Evolutionary conservation across 2,329 filamentous ascomycete species (phyloP), one percentile per base, ranked within the genome.

Genomic region (Pseudopithomyces maydicus): DNA sequence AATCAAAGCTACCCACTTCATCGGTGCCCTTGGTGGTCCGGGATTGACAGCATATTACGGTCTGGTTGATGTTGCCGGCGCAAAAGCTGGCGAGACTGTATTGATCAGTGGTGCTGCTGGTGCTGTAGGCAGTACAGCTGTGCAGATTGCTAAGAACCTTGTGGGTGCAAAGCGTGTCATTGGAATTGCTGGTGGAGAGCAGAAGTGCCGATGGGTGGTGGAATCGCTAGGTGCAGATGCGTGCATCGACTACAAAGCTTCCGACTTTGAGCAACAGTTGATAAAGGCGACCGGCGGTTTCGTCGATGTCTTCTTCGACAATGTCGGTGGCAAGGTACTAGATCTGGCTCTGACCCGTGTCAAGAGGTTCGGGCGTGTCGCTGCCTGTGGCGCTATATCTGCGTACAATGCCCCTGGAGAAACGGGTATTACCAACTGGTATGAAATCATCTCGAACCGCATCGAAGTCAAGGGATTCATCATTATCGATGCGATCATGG

Each of bases 291-390:
- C 32, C 7, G 14, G 14, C 7, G 32, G 14, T 14, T 7, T 7
- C 7, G 14, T 35, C 32, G 32, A 35, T 14, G 32, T 35, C 7
- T 35, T 35, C 32, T 35, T 35, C 32, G 32, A 35, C 32, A 35
- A 35, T 14, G 32, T 41, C 11, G 38, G 11, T 15, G 12, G 38
- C 6, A n/a, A 74, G 54, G 35, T 70, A 60, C 47, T 75, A 72
- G 55, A 74, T 65, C 46, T 57, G 59, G 4, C 63, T 68, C n/a
- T n/a, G n/a, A n/a, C n/a, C n/a, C n/a, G n/a, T n/a, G n/a, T n/a
- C n/a, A n/a, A n/a, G n/a, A n/a, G n/a, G n/a, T n/a, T n/a, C n/a
- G n/a, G n/a, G n/a, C n/a, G n/a, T n/a, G n/a, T n/a, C n/a, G n/a
- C n/a, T n/a, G n/a, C n/a, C n/a, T n/a, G n/a, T n/a, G n/a, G n/a